These are phyloP conservation scores for Penicillium sp. DNA, from an alignment of 2,329 filamentous ascomycete genomes.

Conservation along the genomic window DNA sequence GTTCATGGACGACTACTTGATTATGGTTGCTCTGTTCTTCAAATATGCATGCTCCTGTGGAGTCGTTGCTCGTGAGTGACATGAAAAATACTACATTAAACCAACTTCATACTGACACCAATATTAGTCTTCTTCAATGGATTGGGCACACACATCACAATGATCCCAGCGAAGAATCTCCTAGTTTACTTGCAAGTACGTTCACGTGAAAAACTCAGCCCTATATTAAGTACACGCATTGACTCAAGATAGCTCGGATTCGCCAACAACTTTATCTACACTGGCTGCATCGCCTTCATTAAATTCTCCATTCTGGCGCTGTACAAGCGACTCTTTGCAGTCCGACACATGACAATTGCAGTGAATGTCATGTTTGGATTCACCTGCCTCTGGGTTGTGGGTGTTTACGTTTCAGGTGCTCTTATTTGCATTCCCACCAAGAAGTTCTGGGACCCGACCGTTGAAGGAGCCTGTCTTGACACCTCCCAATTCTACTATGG, in stretches of 20 bases:
- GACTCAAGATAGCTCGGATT: slow-evolving; percentile 25
- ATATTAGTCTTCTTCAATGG: slow-evolving; percentile 29
- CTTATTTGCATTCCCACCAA: slow-evolving; percentile 28
- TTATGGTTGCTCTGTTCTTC: slow-evolving; percentile 31
- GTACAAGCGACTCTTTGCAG: slow-evolving; percentile 31
- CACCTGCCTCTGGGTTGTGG: slow-evolving; percentile 26
- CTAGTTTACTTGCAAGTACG: slow-evolving; percentile 27
- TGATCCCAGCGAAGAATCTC: slow-evolving; percentile 27
- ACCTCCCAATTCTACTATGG: slow-evolving; percentile 30
- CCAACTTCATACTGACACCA: neutral
- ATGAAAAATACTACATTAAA: neutral
- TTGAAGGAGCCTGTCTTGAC: slow-evolving; percentile 30
- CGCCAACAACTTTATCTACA: slow-evolving; percentile 32
- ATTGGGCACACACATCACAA: slow-evolving; percentile 30
- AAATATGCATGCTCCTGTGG: slow-evolving; percentile 34
- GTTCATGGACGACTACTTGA: slow-evolving; percentile 34
- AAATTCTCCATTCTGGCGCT: slow-evolving; percentile 33
- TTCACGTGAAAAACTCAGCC: too few species aligned
- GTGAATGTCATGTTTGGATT: slow-evolving; percentile 23
- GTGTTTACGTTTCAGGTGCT: slow-evolving; percentile 21
- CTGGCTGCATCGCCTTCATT: slow-evolving; percentile 24
- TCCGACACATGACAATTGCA: slow-evolving; percentile 21
- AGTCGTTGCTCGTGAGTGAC: slow-evolving; percentile 26
- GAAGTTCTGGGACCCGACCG: slow-evolving; percentile 28
- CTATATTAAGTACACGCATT: neutral